Base-by-base conservation (phyloP, 163 green algal species). In the Volvox carteri region DNA sequence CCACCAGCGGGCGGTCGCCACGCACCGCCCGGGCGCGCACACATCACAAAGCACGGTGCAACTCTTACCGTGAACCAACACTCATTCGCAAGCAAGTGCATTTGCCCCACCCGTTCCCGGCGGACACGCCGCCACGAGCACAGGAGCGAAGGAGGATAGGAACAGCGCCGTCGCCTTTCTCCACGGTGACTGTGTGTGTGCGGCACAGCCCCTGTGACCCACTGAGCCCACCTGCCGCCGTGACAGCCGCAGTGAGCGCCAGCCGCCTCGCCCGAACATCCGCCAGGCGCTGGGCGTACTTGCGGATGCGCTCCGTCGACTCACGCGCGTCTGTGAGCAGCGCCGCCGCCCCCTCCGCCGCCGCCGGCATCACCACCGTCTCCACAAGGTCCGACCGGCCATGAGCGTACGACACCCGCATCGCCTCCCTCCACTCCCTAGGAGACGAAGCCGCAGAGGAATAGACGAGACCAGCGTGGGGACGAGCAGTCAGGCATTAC, bases 391-490 rank as follows among this genome's bases (percentile, higher is more conserved):
- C 94, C 7, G 70, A 28, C 18, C 90, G 90, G 50, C 70, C 19
- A 74, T 92, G 85, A 28, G 70, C 46, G 78, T 95, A 93, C 1
- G 94, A 89, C 2, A 95, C 76, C 0, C 93, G 86, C 84, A 96
- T 52, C n/a, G 93, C 96, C 90, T 99, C 96, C 12, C 93, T 86
- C 97, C 97, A 99, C 76, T 97, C 94, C 65, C 93, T 88, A 8
- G 11, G 48, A 11, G 48, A 11, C 48, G 48, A 58, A 58, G 14
- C 12, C 11, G 48, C 48, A 7, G 94, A 12, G 75, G 1, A 5
- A n/a, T n/a, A 14, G 18, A 84, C 11, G 75, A 11, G 74, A n/a
- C 16, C 25, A 42, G 28, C n/a, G n/a, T n/a, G 72, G 42, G 44
- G 72, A 56, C 18, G 72, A 1, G 4, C 37, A 44, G 19, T 18